phyloP scores from a whole-genome alignment of 768 basidiomycete genomes.

The Leccinum subgranulosum region DNA sequence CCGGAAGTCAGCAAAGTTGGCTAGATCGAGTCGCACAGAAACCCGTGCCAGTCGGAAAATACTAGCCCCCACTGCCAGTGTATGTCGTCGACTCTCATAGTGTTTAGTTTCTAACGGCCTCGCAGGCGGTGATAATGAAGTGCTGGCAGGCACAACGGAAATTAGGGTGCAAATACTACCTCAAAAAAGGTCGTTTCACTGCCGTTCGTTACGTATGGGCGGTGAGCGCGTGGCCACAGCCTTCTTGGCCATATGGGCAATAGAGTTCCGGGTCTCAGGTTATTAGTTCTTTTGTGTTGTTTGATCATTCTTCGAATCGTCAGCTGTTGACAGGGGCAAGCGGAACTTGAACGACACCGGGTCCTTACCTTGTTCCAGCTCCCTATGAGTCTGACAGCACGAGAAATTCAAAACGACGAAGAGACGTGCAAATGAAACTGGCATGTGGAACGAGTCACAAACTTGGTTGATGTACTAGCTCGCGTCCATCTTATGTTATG shows the following conservation, averaged over 20 bases:
- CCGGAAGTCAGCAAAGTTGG: too few relatives aligned
- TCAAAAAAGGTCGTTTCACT: not conserved
- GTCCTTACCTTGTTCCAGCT: not conserved
- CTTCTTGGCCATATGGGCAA: not conserved
- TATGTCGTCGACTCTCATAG: too few relatives aligned
- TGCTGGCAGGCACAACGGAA: not conserved
- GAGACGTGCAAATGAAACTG: not conserved
- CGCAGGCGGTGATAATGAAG: too few relatives aligned
- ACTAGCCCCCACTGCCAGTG: too few relatives aligned
- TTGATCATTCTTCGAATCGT: not conserved
- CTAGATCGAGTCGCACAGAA: too few relatives aligned
- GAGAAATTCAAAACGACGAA: not conserved
- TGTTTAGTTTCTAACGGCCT: not conserved
- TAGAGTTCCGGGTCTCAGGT: too few relatives aligned
- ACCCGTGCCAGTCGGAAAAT: too few relatives aligned
- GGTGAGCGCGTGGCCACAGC: not conserved
- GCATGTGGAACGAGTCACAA: too few relatives aligned
- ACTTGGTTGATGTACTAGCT: not conserved
- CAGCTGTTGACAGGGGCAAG: not conserved
- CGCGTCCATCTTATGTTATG: not conserved
- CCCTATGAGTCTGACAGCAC: not conserved
- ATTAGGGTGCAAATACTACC: not conserved
- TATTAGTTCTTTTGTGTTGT: not conserved
- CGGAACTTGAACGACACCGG: not conserved
- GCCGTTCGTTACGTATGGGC: not conserved